A percentile compares a stretch with the other conserved stretches of the same genome.
These are phyloP conservation scores for Pulveroboletus frians DNA, from an alignment of 768 basidiomycete species.

Conservation along the genomic window DNA sequence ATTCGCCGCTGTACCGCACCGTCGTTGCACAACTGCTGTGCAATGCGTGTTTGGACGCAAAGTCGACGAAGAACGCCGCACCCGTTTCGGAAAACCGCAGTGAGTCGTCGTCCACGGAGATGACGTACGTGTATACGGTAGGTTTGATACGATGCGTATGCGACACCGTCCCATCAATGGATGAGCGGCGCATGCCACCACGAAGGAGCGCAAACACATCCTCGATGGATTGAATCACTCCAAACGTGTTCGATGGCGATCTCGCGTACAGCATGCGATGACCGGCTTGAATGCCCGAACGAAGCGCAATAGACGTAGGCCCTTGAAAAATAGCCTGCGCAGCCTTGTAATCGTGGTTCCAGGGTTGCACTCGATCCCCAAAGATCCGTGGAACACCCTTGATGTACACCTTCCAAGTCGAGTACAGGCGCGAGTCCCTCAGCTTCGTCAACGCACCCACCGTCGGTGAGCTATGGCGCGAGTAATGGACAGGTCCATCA, in stretches of 20 bases:
- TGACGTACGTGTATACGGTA: constrained; percentile 82
- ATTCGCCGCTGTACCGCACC: constrained; percentile 75
- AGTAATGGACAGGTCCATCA: constrained; percentile 68
- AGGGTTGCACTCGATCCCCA: constrained; percentile 53
- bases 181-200: constrained; percentile 31
- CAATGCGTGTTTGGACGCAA: constrained; percentile 82
- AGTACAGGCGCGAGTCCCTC: constrained; percentile 59
- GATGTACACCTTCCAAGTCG: constrained; percentile 74
- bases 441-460: constrained; percentile 60
- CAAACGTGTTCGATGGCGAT: constrained; percentile 56
- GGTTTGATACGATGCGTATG: constrained; percentile 59
- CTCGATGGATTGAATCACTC: constrained; percentile 44
- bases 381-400: constrained; percentile 57
- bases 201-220: constrained; percentile 51
- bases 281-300: constrained; percentile 64
- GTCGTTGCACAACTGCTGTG: constrained; percentile 65
- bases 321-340: constrained; percentile 68
- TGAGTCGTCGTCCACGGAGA: constrained; percentile 68
- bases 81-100: constrained; percentile 85
- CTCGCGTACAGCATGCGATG: constrained; percentile 74
- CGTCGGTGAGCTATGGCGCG: constrained; percentile 66
- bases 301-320: constrained; percentile 56
- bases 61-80: constrained; percentile 81
- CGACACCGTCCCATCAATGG: constrained; percentile 10
- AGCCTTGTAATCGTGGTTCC: constrained; percentile 64